Conservation (phyloP, 371 early-diverging fungal species). For the Rhizopus sp. region DNA sequence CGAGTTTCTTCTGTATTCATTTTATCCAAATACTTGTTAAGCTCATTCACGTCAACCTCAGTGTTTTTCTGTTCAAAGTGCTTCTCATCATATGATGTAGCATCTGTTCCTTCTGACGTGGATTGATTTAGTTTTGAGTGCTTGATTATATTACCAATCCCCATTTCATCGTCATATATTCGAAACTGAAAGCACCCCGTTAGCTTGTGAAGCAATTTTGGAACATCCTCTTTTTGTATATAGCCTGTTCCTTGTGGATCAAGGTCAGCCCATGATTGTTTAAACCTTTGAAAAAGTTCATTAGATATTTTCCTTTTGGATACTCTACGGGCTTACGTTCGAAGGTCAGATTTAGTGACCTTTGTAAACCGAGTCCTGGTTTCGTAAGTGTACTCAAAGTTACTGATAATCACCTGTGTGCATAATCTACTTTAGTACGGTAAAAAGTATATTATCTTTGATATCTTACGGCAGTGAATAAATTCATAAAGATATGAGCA, state of each 20-base stretch:
- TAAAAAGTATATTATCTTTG: not conserved
- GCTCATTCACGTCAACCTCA: constrained; percentile 19
- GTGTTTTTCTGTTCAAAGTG: not conserved
- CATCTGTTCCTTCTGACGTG: not conserved
- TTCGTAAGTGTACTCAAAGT: constrained; percentile 63
- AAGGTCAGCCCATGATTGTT: constrained; percentile 59
- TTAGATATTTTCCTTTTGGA: not conserved
- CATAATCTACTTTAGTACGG: not conserved
- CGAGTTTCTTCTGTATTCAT: constrained; percentile 26
- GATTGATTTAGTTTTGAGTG: not conserved
- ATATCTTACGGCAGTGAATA: constrained; percentile 61
- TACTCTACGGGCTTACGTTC: constrained; percentile 33
- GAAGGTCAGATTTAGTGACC: constrained; percentile 55
- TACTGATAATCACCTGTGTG: constrained; percentile 55
- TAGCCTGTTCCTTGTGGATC: constrained; percentile 58
- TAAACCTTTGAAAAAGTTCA: constrained; percentile 37
- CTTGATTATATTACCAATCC: constrained; percentile 10
- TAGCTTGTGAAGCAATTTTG: constrained; percentile 45
- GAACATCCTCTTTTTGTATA: constrained; percentile 51
- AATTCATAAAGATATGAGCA: constrained; percentile 61
- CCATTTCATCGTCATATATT: constrained; percentile 47
- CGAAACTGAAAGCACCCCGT: constrained; percentile 49
- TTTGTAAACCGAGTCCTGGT: constrained; percentile 56
- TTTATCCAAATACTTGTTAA: constrained; percentile 30
- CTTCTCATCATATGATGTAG: constrained; percentile 6